phyloP scores from a whole-genome alignment of 805 yeast genomes.

The Candida nitratophila region DNA sequence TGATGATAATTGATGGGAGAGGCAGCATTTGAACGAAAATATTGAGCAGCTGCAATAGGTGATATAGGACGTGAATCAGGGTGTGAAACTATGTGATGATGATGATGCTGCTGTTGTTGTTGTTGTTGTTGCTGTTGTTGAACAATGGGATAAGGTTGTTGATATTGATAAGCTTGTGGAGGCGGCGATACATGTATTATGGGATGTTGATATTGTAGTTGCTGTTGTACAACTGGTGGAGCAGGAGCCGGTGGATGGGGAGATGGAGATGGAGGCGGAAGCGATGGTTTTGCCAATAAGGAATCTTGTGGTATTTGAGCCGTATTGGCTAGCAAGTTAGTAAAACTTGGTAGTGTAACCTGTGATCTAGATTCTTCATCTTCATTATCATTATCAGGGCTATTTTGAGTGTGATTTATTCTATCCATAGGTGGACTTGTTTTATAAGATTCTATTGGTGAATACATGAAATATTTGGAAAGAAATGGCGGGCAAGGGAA shows the following conservation, averaged over 20 bases:
- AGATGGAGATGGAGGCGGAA: neutral
- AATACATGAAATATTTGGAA: too few species aligned
- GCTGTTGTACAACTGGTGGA: neutral
- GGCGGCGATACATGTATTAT: constrained; percentile 2
- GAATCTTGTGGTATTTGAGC: neutral
- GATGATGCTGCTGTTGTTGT: too few species aligned
- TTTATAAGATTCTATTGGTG: too few species aligned
- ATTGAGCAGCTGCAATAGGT: neutral
- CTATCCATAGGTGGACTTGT: neutral
- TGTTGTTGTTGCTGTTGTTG: neutral
- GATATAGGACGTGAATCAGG: neutral
- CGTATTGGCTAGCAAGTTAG: constrained; percentile 12
- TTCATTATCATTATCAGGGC: neutral
- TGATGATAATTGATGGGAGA: neutral
- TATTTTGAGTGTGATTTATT: neutral
- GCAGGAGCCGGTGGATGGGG: neutral
- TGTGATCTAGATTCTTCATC: neutral
- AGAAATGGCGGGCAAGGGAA: too few species aligned
- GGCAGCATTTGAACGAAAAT: neutral
- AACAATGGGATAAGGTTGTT: neutral
- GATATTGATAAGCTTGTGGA: constrained; percentile 1
- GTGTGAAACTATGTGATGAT: too few species aligned
- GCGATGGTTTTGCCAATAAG: neutral
- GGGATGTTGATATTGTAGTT: neutral
- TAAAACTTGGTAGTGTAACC: constrained; percentile 16